Conservation (phyloP, 768 basidiomycete species). For the Ephemerocybe angulata region DNA sequence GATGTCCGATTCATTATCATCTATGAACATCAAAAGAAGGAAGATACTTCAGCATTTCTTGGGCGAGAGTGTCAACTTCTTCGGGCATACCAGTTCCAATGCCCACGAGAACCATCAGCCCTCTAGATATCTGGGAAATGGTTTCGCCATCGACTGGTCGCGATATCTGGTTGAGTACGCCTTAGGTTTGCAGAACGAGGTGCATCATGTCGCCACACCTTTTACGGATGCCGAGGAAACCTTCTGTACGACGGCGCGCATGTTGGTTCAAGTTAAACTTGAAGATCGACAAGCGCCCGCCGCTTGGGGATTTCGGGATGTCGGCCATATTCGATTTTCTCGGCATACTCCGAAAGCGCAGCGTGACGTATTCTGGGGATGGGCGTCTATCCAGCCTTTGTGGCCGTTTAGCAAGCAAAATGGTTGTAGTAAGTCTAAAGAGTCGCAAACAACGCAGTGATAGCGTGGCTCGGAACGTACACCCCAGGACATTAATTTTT, state of each 20-base stretch:
- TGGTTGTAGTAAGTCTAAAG: no score
- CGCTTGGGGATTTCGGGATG: no score
- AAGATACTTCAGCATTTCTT: slow-evolving; percentile 8
- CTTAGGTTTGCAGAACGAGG: not conserved
- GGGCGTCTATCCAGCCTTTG: no score
- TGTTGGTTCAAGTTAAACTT: slow-evolving; percentile 24
- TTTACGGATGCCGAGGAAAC: slow-evolving; percentile 83
- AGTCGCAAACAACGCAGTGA: no score
- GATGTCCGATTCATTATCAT: slow-evolving; percentile 77
- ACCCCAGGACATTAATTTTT: no score
- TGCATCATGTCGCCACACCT: slow-evolving; percentile 49
- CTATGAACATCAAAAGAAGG: slow-evolving; percentile 31
- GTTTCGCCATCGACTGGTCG: slow-evolving; percentile 71
- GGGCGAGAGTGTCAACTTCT: not conserved
- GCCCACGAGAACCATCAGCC: slow-evolving; percentile 88
- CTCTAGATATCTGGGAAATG: slow-evolving; percentile 79
- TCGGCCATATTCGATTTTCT: no score
- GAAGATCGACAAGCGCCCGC: no score
- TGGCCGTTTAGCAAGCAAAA: no score
- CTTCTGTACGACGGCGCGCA: slow-evolving; percentile 86
- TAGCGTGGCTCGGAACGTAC: no score
- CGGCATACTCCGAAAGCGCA: no score
- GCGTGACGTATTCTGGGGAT: no score
- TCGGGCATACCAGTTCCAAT: slow-evolving; percentile 76
- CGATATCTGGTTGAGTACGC: not conserved